phyloP scores from a whole-genome alignment of 1,284 basidiomycete species.

The Xanthoconium separans region DNA sequence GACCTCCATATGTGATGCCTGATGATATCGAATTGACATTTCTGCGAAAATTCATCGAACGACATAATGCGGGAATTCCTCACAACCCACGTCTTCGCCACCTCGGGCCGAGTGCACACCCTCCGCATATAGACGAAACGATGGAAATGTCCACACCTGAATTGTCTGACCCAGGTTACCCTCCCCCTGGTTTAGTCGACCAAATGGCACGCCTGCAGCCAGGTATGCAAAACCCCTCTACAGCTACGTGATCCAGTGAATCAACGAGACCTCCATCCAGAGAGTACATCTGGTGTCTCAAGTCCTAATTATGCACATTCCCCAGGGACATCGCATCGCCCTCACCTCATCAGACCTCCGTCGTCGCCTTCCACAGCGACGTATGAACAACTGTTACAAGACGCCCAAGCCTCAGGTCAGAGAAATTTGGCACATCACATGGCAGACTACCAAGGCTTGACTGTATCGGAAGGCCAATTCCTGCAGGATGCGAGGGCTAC shows the following conservation, averaged over 20 bases:
- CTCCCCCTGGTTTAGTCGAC: conserved; percentile 39
- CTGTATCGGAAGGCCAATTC: conserved; percentile 33
- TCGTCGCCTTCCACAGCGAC: conserved; percentile 33
- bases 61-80: conserved; percentile 65
- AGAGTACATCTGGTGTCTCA: conserved; percentile 30
- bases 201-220: conserved; percentile 36
- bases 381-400: conserved; percentile 34
- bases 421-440: conserved; percentile 3
- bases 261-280: conserved; percentile 14
- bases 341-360: conserved; percentile 31
- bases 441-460: conserved; percentile 9
- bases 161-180: conserved; percentile 47
- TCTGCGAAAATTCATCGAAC: conserved; percentile 76
- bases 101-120: conserved; percentile 38
- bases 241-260: conserved; percentile 4
- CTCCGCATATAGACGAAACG: conserved; percentile 43
- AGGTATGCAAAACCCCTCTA: conserved; percentile 32
- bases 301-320: conserved; percentile 35
- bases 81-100: conserved; percentile 76
- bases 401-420: conserved; percentile 35
- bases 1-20: conserved; percentile 75
- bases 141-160: conserved; percentile 55
- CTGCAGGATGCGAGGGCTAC: conserved; percentile 41
- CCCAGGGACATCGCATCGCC: conserved; percentile 30
- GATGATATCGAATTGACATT: conserved; percentile 74